Conservation (phyloP, 257 asterid species). For the Plantago elongata region DNA sequence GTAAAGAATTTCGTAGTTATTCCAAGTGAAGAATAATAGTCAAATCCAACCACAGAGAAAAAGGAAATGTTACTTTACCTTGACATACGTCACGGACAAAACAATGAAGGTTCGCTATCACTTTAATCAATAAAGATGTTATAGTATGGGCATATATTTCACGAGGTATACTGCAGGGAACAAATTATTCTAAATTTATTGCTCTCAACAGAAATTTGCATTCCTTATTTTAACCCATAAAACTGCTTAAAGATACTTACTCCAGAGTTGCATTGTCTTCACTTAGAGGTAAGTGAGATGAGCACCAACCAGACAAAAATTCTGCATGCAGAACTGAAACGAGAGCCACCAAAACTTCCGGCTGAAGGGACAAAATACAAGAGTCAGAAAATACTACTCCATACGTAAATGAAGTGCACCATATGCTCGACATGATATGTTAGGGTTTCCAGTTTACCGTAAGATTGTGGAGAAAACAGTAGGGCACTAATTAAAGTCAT, state of each 20-base stretch:
- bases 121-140: conserved; percentile 85
- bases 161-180: conserved; percentile 52
- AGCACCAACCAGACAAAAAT: conserved; percentile 90
- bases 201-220: conserved; percentile 17
- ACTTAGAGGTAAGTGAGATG: conserved; percentile 70
- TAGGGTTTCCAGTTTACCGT: no score
- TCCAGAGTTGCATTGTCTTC: conserved; percentile 80
- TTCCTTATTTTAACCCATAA: conserved; percentile 30
- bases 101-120: conserved; percentile 96
- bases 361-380: conserved; percentile 51
- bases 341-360: conserved; percentile 70
- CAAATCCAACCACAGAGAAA: conserved; percentile 8
- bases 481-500: no score
- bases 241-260: conserved; percentile 54
- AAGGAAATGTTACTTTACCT: conserved; percentile 42
- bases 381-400: conserved; percentile 21
- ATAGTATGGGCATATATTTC: conserved; percentile 84
- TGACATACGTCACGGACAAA: conserved; percentile 85
- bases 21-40: conserved; percentile 13
- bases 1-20: conserved; percentile 22
- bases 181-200: conserved; percentile 23
- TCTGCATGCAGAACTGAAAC: conserved; percentile 74
- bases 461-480: no score
- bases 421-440: background rate
- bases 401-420: conserved; percentile 9